Evolutionary conservation across 108 stramenopile genomes (phyloP).

Genomic region (Nitzschia putrida): DNA sequence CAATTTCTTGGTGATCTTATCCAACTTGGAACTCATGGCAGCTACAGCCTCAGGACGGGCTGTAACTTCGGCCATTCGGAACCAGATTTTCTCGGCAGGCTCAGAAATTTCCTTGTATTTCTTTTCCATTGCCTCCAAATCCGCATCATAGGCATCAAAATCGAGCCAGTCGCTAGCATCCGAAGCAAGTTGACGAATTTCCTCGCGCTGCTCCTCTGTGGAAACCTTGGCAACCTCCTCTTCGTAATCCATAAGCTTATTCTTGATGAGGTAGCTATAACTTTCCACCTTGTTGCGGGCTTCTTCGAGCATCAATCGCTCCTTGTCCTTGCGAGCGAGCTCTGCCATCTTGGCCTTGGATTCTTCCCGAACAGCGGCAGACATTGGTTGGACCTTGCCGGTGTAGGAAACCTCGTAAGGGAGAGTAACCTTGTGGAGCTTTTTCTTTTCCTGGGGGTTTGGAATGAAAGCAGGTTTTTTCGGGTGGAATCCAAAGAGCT

Average conservation of each 20-base stretch:
- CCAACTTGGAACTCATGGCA: constrained; percentile 60
- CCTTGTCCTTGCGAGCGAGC: constrained; percentile 82
- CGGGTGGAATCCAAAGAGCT: constrained; percentile 58
- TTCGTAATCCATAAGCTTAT: constrained; percentile 80
- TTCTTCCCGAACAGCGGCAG: constrained; percentile 68
- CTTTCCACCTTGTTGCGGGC: constrained; percentile 94
- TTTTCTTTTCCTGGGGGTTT: constrained; percentile 75
- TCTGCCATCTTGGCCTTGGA: constrained; percentile 79
- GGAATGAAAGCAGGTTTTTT: constrained; percentile 51
- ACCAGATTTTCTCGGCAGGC: constrained; percentile 82
- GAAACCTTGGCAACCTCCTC: constrained; percentile 81
- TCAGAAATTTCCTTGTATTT: constrained; percentile 82
- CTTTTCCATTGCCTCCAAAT: constrained; percentile 74
- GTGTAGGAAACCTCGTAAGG: constrained; percentile 60
- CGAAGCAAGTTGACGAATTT: constrained; percentile 64
- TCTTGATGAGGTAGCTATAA: constrained; percentile 89
- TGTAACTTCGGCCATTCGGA: constrained; percentile 76
- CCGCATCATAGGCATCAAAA: constrained; percentile 91
- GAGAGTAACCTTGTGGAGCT: constrained; percentile 59
- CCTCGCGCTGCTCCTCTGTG: constrained; percentile 93
- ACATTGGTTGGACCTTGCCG: constrained; percentile 66
- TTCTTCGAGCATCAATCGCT: constrained; percentile 84
- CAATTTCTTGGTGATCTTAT: constrained; percentile 69
- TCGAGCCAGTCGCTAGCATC: constrained; percentile 97
- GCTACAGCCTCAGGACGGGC: constrained; percentile 82